phyloP scores from a whole-genome alignment of 2,329 filamentous ascomycete genomes.

The Domatiomyces globalis region DNA sequence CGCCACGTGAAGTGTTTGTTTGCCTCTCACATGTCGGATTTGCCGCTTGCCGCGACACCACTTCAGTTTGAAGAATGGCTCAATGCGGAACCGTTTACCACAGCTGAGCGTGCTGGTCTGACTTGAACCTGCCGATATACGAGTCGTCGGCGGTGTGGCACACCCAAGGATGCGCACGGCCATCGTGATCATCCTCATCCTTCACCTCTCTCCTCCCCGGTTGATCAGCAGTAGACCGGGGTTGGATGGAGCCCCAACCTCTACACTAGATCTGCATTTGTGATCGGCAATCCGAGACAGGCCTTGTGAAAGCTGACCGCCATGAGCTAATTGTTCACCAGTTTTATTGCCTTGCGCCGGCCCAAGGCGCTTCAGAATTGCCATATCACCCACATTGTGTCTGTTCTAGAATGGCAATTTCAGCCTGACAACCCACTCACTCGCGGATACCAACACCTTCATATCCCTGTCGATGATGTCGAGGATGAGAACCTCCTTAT shows the following conservation, averaged over 20 bases:
- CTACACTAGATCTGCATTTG: not conserved
- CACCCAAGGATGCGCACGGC: not conserved
- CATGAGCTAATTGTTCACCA: constrained; percentile 25
- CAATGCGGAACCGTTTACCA: not conserved
- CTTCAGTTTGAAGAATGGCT: not conserved
- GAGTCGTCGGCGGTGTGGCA: not conserved
- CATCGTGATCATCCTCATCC: not conserved
- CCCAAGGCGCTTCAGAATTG: constrained; percentile 54
- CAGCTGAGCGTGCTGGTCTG: not conserved
- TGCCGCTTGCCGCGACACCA: not conserved
- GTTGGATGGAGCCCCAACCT: not conserved
- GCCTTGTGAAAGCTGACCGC: not conserved
- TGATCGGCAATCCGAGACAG: not conserved
- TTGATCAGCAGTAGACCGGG: not conserved
- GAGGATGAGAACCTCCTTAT: constrained; percentile 76
- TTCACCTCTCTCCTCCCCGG: too few relatives aligned
- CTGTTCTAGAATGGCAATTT: constrained; percentile 53
- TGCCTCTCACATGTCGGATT: not conserved
- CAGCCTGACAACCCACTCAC: constrained; percentile 38
- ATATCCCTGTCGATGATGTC: constrained; percentile 78
- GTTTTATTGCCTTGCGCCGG: constrained; percentile 64
- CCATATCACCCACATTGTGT: constrained; percentile 82
- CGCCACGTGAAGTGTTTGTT: not conserved
- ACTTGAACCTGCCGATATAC: not conserved
- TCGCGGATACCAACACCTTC: constrained; percentile 54